phyloP scores from a whole-genome alignment of 768 basidiomycete species.

The Brasilioporus rufonigricans region DNA sequence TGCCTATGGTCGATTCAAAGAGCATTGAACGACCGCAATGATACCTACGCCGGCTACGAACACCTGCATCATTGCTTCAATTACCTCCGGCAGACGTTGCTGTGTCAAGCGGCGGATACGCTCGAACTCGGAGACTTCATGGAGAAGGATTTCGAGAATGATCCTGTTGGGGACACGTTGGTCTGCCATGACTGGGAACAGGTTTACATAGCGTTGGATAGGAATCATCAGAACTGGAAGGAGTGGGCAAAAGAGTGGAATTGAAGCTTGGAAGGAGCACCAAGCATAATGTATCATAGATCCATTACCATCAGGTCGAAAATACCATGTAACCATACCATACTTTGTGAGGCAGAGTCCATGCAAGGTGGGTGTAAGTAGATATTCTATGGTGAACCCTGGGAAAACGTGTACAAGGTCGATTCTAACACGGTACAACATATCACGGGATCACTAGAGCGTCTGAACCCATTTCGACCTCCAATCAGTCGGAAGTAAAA shows the following conservation, averaged over 20 bases:
- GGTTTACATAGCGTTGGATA: slow-evolving; percentile 3
- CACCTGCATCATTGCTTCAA: slow-evolving; percentile 16
- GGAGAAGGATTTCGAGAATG: slow-evolving; percentile 8
- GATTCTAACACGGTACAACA: too few relatives aligned
- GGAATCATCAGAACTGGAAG: slow-evolving; percentile 6
- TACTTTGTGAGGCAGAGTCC: too few relatives aligned
- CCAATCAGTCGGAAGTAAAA: too few relatives aligned
- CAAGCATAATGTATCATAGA: neutral
- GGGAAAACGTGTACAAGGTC: too few relatives aligned
- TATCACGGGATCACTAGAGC: too few relatives aligned
- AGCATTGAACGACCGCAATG: slow-evolving; percentile 10
- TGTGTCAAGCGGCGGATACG: slow-evolving; percentile 15
- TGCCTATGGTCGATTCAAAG: too few relatives aligned
- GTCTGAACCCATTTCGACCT: too few relatives aligned
- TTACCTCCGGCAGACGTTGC: slow-evolving; percentile 11
- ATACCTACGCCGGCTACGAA: too few relatives aligned
- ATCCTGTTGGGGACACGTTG: slow-evolving; percentile 13
- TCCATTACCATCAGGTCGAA: neutral
- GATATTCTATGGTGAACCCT: too few relatives aligned
- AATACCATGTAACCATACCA: neutral
- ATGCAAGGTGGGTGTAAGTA: too few relatives aligned
- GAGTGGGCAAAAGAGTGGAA: slow-evolving; percentile 12
- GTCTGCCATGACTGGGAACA: slow-evolving; percentile 11
- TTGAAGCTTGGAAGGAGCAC: neutral
- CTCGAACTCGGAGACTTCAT: slow-evolving; percentile 18